Conservation (phyloP, 78 protist species). For the Dictyostelium citrinum region DNA sequence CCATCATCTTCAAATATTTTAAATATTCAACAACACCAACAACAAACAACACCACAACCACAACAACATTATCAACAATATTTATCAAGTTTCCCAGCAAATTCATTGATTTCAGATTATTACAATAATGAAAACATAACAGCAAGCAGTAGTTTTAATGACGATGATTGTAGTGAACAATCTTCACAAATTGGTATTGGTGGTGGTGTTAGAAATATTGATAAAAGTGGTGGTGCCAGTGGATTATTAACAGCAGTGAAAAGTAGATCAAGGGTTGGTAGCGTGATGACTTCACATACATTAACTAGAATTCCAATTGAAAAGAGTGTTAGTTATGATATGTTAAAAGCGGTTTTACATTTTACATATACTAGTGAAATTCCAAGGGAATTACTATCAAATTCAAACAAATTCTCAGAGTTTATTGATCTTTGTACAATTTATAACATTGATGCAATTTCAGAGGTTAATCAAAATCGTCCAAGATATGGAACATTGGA, state of each 20-base stretch:
- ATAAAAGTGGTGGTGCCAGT: not conserved
- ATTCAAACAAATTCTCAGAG: constrained; percentile 31
- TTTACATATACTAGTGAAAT: constrained; percentile 51
- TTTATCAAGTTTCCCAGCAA: not conserved
- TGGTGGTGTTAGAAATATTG: not conserved
- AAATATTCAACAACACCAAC: not conserved
- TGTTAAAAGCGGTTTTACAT: constrained; percentile 23
- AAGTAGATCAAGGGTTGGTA: constrained; percentile 52
- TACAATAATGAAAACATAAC: not conserved
- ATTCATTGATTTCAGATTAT: not conserved
- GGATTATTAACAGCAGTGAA: not conserved
- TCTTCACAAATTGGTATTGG: not conserved
- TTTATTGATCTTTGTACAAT: constrained; percentile 24
- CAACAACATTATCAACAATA: not conserved
- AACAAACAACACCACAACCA: not conserved
- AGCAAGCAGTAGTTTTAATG: not conserved
- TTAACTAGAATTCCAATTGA: constrained; percentile 54
- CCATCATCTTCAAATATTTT: not conserved
- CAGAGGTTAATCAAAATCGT: not conserved
- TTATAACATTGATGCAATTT: constrained; percentile 42
- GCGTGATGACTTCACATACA: constrained; percentile 35
- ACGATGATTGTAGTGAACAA: not conserved
- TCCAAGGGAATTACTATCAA: constrained; percentile 22
- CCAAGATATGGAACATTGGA: constrained; percentile 42
- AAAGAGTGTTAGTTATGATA: constrained; percentile 31